Evolutionary conservation across 2,329 filamentous ascomycete genomes (phyloP).

Genomic region (Phoma sp.): DNA sequence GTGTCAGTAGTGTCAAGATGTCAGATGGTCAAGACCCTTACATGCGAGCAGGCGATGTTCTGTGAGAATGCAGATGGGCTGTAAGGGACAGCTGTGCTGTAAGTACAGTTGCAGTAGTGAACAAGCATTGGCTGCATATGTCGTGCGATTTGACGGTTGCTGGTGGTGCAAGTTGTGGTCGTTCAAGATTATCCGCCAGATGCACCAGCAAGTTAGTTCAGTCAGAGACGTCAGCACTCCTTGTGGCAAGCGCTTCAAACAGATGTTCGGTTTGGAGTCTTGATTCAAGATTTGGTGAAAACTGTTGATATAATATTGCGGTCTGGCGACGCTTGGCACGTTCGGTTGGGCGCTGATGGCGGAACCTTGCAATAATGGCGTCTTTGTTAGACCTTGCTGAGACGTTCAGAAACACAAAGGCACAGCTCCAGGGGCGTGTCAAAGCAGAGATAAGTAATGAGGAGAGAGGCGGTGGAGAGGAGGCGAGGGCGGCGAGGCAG

Average conservation of each 20-base stretch:
- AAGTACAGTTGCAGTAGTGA: slow-evolving; percentile 49
- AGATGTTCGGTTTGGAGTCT: not conserved
- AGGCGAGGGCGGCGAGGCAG: slow-evolving; percentile 24
- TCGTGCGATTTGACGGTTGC: slow-evolving; percentile 6
- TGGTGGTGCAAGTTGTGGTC: not conserved
- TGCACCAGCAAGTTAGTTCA: slow-evolving; percentile 32
- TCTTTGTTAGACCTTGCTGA: slow-evolving; percentile 24
- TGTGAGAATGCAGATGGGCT: slow-evolving; percentile 52
- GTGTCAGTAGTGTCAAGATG: slow-evolving; percentile 33
- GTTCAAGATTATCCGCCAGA: not conserved
- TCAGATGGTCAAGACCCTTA: slow-evolving; percentile 43
- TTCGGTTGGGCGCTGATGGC: slow-evolving; percentile 34
- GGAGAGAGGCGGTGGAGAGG: not conserved
- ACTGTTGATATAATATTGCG: not conserved
- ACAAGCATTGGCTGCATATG: slow-evolving; percentile 47
- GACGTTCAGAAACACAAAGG: slow-evolving; percentile 18
- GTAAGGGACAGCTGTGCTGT: slow-evolving; percentile 49
- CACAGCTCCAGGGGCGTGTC: not conserved
- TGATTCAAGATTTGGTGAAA: not conserved
- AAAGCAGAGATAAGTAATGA: not conserved
- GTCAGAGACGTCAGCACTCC: slow-evolving; percentile 26
- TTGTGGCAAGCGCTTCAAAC: slow-evolving; percentile 20
- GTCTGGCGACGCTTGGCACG: slow-evolving; percentile 13
- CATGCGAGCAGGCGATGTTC: slow-evolving; percentile 53
- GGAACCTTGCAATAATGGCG: slow-evolving; percentile 24